Percentiles rank a stretch among this genome's conserved stretches.
phyloP scores from a whole-genome alignment of 1,284 basidiomycete genomes.

The Polyporus tsugae region DNA sequence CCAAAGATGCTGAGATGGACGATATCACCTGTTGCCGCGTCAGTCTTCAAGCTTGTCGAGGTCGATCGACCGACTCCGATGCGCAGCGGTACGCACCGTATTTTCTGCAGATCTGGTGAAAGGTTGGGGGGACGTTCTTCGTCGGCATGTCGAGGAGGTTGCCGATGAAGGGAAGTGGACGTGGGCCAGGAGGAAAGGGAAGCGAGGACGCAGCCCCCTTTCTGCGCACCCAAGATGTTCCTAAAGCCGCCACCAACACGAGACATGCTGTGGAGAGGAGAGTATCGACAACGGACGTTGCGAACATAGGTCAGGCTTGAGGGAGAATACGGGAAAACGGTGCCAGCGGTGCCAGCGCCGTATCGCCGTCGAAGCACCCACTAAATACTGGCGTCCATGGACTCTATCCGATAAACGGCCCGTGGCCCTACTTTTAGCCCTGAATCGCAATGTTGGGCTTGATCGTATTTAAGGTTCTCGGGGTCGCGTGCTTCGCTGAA shows the following conservation, averaged over 20 bases:
- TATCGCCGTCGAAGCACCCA: not conserved
- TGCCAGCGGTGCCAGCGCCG: not conserved
- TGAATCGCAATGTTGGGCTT: not conserved
- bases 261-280: not conserved
- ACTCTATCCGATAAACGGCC: not conserved
- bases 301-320: not conserved
- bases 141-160: conserved; percentile 32
- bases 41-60: not conserved
- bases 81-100: conserved; percentile 27
- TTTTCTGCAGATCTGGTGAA: conserved; percentile 23
- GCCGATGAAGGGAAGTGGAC: conserved; percentile 27
- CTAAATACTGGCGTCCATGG: not conserved
- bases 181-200: conserved; percentile 27
- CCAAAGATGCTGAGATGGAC: conserved; percentile 29
- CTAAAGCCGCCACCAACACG: not conserved
- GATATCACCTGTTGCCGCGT: conserved; percentile 21
- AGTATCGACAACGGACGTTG: not conserved
- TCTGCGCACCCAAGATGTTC: not conserved
- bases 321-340: not conserved
- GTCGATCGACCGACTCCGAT: too few relatives aligned
- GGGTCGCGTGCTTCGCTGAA: not conserved
- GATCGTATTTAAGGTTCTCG: not conserved
- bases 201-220: not conserved
- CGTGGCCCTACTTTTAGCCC: not conserved
- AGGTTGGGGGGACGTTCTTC: conserved; percentile 20